Evolutionary conservation across 2,329 filamentous ascomycete genomes (phyloP).

Genomic region (Diaporthe amygdali): DNA sequence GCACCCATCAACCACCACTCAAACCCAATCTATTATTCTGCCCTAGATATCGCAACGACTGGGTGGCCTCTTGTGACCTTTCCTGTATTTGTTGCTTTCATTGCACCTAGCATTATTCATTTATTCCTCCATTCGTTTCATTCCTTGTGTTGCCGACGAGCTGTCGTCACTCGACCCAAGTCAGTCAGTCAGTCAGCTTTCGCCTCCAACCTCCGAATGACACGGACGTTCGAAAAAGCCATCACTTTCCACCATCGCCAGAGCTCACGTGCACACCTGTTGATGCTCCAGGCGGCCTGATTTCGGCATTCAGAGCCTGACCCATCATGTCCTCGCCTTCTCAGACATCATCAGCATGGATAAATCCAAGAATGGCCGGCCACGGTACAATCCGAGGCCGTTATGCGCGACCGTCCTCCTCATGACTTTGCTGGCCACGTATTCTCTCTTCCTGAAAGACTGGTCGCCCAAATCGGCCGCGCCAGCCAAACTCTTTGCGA

Average conservation of each 20-base stretch:
- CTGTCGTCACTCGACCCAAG: not conserved
- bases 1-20: not conserved
- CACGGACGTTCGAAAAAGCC: not conserved
- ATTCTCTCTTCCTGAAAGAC: slow-evolving; percentile 43
- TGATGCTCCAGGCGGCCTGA: not conserved
- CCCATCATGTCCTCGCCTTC: slow-evolving; percentile 19
- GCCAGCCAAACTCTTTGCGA: slow-evolving; percentile 22
- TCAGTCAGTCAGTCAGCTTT: not conserved
- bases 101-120: not conserved
- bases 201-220: not conserved
- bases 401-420: slow-evolving; percentile 54
- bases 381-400: slow-evolving; percentile 50
- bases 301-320: not conserved
- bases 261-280: not conserved
- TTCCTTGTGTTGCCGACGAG: not conserved
- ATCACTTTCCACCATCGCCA: not conserved
- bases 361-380: slow-evolving; percentile 35
- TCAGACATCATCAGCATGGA: slow-evolving; percentile 31
- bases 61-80: not conserved
- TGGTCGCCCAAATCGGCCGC: not conserved
- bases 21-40: slow-evolving; percentile 1
- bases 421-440: slow-evolving; percentile 51
- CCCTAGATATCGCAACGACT: not conserved
- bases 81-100: not conserved
- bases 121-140: not conserved